Evolutionary conservation across 176 grass and related monocot genomes (phyloP).

Genomic region (Poa pratensis): DNA sequence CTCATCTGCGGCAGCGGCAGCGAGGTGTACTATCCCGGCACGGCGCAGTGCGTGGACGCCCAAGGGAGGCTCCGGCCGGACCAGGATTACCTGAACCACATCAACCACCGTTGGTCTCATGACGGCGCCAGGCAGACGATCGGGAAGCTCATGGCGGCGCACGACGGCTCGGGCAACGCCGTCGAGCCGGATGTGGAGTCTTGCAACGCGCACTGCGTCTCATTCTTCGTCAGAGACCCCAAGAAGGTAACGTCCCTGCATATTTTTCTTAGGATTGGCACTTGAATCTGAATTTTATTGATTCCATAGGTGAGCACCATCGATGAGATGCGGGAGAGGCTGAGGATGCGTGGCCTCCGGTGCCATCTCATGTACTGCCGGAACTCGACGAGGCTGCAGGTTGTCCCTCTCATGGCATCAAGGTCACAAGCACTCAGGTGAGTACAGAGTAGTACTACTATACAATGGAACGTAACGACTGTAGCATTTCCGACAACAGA

Average conservation of each 20-base stretch:
- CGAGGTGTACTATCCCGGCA: slow-evolving; percentile 94
- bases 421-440: slow-evolving; percentile 97
- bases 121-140: slow-evolving; percentile 72
- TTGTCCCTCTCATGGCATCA: slow-evolving; percentile 91
- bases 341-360: slow-evolving; percentile 88
- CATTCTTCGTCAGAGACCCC: slow-evolving; percentile 81
- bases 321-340: slow-evolving; percentile 72
- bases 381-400: slow-evolving; percentile 78
- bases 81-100: slow-evolving; percentile 86
- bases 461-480: background rate
- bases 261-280: background rate
- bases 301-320: slow-evolving; percentile 56
- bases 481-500: slow-evolving; percentile 11
- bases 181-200: slow-evolving; percentile 69
- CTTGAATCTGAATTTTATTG: slow-evolving; percentile 33
- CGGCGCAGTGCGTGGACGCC: slow-evolving; percentile 61
- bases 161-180: slow-evolving; percentile 21
- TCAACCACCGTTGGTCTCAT: slow-evolving; percentile 87
- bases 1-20: slow-evolving; percentile 88
- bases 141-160: slow-evolving; percentile 61
- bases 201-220: slow-evolving; percentile 76
- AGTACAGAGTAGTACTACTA: background rate
- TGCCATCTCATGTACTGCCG: slow-evolving; percentile 95
- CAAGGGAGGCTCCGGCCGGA: slow-evolving; percentile 81
- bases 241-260: slow-evolving; percentile 47